phyloP scores from a whole-genome alignment of 2,329 filamentous ascomycete species.

The Daldinia sp. region DNA sequence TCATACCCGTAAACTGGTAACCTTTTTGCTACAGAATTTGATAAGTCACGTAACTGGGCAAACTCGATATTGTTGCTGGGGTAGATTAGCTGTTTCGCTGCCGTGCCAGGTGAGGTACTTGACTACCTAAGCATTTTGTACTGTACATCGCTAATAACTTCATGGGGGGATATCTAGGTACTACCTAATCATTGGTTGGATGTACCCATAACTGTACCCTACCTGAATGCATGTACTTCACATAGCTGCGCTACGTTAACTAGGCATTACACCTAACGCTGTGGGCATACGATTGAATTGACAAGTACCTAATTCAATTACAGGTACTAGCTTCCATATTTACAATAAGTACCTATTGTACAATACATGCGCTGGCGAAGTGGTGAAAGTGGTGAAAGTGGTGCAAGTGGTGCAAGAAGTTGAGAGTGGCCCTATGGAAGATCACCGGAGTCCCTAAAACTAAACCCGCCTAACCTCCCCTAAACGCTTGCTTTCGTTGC shows the following conservation, averaged over 20 bases:
- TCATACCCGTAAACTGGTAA: not conserved
- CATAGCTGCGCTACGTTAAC: too few species aligned
- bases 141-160: not conserved
- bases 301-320: too few species aligned
- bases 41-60: not conserved
- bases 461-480: conserved; percentile 23
- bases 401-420: too few species aligned
- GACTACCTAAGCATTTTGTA: not conserved
- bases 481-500: too few species aligned
- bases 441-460: conserved; percentile 36
- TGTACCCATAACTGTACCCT: not conserved
- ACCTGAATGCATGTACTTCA: not conserved
- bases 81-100: not conserved
- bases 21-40: not conserved
- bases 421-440: conserved; percentile 20
- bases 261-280: too few species aligned
- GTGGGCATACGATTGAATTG: too few species aligned
- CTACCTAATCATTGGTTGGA: not conserved
- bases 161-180: not conserved
- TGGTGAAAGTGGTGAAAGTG: too few species aligned
- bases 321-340: too few species aligned
- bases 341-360: not conserved
- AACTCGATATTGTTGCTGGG: not conserved
- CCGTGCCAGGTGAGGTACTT: not conserved
- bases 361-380: not conserved